These are phyloP conservation scores for Canavalia ensiformis DNA, from an alignment of 306 rosid species.

Conservation along the genomic window DNA sequence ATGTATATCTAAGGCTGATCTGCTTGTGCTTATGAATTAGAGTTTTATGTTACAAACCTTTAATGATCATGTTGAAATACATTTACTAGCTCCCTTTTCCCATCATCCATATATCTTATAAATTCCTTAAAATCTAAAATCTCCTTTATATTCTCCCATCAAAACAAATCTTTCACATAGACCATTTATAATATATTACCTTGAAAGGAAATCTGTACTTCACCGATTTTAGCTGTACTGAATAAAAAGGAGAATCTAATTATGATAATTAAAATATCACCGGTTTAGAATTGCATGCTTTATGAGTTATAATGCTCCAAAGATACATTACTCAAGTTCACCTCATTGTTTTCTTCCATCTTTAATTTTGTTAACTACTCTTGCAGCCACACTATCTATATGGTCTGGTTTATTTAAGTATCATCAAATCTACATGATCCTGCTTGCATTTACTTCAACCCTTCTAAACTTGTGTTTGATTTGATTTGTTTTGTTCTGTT, in stretches of 20 bases:
- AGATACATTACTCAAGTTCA: not conserved
- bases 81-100: too few relatives aligned
- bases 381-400: not conserved
- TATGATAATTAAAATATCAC: constrained; percentile 13
- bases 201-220: not conserved
- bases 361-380: not conserved
- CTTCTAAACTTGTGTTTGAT: constrained; percentile 6
- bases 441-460: not conserved
- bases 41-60: too few relatives aligned
- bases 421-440: not conserved
- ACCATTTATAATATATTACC: not conserved
- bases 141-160: not conserved
- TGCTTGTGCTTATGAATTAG: too few relatives aligned
- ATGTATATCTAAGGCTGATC: too few relatives aligned
- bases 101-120: not conserved
- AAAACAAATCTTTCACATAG: not conserved
- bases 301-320: not conserved
- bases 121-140: not conserved
- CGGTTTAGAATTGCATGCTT: constrained; percentile 1
- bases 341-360: constrained; percentile 1
- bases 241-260: not conserved
- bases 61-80: too few relatives aligned
- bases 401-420: not conserved
- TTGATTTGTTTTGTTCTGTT: not conserved
- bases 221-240: not conserved